These are phyloP conservation scores for Elongisporangium anandrum DNA, from an alignment of 352 stramenopile genomes.

Conservation along the genomic window DNA sequence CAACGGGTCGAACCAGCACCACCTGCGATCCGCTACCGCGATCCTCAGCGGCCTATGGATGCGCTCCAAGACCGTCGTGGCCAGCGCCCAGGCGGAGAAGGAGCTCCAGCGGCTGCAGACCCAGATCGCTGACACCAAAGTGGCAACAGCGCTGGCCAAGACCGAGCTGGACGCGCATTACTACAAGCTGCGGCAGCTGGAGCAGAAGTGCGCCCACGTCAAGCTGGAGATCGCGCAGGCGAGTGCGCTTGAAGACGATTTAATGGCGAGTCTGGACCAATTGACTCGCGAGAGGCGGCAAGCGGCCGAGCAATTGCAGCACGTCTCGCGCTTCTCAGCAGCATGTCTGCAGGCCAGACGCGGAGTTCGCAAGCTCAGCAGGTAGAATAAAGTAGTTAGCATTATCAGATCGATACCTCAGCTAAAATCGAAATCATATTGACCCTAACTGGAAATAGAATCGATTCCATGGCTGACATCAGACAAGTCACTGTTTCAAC, in stretches of 20 bases:
- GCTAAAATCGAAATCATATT: too few relatives aligned
- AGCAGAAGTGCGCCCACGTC: conserved; percentile 50
- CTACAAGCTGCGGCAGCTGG: conserved; percentile 48
- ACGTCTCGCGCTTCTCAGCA: conserved; percentile 52
- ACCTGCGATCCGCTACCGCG: conserved; percentile 12
- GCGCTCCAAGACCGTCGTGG: conserved; percentile 8
- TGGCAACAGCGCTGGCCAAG: conserved; percentile 49
- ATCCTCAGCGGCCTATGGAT: conserved; percentile 8
- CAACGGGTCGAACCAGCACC: conserved; percentile 12
- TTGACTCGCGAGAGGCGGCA: conserved; percentile 32
- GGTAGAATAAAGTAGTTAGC: too few relatives aligned
- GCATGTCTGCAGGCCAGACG: conserved; percentile 3
- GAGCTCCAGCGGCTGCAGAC: conserved; percentile 60
- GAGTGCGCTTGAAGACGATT: conserved; percentile 56
- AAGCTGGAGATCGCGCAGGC: conserved; percentile 67
- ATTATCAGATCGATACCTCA: too few relatives aligned
- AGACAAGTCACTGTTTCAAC: too few relatives aligned
- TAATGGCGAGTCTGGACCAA: conserved; percentile 51
- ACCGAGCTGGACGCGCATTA: conserved; percentile 57
- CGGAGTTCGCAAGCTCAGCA: neutral
- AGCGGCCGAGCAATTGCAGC: conserved; percentile 49
- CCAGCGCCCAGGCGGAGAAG: conserved; percentile 30
- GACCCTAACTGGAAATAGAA: too few relatives aligned
- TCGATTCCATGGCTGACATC: too few relatives aligned
- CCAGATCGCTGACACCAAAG: conserved; percentile 63